phyloP scores from a whole-genome alignment of 768 basidiomycete genomes.

The Pleurotus sapidus region DNA sequence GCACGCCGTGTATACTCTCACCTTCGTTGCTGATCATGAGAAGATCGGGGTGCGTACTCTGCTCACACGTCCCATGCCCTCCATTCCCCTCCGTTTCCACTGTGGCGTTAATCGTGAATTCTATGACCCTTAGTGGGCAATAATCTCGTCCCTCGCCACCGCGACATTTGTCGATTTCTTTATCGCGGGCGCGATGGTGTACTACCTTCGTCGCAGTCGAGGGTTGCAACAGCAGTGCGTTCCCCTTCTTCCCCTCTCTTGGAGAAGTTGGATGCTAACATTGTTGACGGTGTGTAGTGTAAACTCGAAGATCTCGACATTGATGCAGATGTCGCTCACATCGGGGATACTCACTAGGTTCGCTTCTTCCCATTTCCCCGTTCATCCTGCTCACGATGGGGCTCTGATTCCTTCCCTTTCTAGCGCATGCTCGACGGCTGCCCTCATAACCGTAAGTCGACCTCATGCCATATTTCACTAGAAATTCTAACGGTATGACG shows the following conservation, averaged over 20 bases:
- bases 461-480: not conserved
- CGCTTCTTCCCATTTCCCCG: not conserved
- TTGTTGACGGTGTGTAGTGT: not conserved
- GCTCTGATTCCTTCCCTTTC: not conserved
- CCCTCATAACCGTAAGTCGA: conserved; percentile 5
- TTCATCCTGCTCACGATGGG: not conserved
- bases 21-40: not conserved
- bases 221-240: conserved; percentile 4
- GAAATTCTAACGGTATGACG: not conserved
- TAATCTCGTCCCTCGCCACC: conserved; percentile 19
- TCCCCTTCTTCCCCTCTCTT: no score
- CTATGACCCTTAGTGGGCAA: no score
- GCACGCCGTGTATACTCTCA: not conserved
- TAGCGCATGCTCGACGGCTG: conserved; percentile 13
- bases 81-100: no score
- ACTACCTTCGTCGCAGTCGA: conserved; percentile 19
- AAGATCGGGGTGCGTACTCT: not conserved
- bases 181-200: conserved; percentile 22
- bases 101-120: no score
- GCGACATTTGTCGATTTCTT: conserved; percentile 20
- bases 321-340: conserved; percentile 11
- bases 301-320: conserved; percentile 10
- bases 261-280: no score
- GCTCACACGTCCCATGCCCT: no score
- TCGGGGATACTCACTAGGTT: conserved; percentile 15